Conservation (phyloP, 129 eudicot species). For the Pulicaria dysenterica region DNA sequence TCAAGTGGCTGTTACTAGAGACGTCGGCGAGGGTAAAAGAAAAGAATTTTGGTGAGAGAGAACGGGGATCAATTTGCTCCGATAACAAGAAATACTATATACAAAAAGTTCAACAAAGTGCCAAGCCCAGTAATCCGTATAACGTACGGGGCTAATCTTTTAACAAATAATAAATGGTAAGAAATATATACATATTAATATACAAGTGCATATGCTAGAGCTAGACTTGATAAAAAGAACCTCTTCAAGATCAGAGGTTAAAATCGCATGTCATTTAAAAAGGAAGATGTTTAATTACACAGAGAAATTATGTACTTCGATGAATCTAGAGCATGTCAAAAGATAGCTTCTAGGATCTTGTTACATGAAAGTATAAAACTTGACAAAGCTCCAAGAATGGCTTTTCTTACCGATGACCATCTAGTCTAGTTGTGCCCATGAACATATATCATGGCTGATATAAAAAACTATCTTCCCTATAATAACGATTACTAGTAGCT, state of each 20-base stretch:
- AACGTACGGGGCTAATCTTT: too few species aligned
- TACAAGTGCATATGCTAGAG: too few species aligned
- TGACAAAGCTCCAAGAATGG: slow-evolving; percentile 15
- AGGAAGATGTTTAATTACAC: slow-evolving; percentile 15
- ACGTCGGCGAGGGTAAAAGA: too few species aligned
- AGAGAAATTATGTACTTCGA: slow-evolving; percentile 28
- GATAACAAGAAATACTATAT: too few species aligned
- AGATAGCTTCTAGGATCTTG: slow-evolving; percentile 23
- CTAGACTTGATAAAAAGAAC: background rate
- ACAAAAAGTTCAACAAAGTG: too few species aligned
- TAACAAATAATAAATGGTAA: too few species aligned
- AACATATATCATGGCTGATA: background rate
- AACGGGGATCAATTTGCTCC: too few species aligned
- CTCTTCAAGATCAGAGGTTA: background rate
- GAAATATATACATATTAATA: too few species aligned
- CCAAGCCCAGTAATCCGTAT: too few species aligned
- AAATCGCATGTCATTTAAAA: slow-evolving; percentile 1
- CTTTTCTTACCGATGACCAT: slow-evolving; percentile 19
- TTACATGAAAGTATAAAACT: slow-evolving; percentile 20
- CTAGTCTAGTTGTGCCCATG: background rate
- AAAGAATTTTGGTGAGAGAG: too few species aligned
- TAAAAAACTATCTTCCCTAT: slow-evolving; percentile 12
- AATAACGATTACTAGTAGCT: slow-evolving; percentile 15
- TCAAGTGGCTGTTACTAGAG: too few species aligned
- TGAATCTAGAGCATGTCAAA: slow-evolving; percentile 25